Percentiles rank a stretch among this genome's conserved stretches.
Conservation (phyloP, 306 rosid species). For the Dryas drummondii region DNA sequence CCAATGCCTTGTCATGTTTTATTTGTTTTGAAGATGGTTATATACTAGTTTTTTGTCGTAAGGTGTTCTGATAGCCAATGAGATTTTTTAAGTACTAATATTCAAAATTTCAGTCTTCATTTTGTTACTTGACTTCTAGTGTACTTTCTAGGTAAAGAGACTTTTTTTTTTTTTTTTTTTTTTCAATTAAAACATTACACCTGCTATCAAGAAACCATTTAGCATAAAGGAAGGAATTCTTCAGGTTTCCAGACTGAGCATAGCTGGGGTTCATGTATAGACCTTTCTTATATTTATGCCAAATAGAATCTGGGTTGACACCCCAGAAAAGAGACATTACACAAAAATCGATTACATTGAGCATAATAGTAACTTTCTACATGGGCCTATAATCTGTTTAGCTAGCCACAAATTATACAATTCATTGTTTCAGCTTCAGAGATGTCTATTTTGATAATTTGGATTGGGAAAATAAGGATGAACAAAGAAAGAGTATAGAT, state of each 20-base stretch:
- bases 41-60: background rate
- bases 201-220: background rate
- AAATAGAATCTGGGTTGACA: no score
- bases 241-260: background rate
- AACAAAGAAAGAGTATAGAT: background rate
- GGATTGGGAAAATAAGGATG: background rate
- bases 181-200: background rate
- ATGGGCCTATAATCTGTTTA: background rate
- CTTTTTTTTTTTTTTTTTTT: background rate
- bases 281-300: no score
- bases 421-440: background rate
- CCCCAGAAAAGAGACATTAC: background rate
- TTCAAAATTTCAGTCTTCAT: background rate
- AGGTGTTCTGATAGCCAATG: background rate
- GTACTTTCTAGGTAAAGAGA: background rate
- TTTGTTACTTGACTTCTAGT: background rate
- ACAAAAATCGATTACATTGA: background rate
- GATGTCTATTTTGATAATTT: background rate
- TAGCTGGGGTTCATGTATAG: no score
- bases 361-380: background rate
- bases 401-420: background rate
- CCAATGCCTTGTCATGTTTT: background rate
- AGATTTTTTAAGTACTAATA: background rate
- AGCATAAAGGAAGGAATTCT: background rate
- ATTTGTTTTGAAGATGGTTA: background rate